Percentiles rank a stretch among this genome's conserved stretches.
Conservation (phyloP, 148 eudicot species). For the Limonium bicolor region DNA sequence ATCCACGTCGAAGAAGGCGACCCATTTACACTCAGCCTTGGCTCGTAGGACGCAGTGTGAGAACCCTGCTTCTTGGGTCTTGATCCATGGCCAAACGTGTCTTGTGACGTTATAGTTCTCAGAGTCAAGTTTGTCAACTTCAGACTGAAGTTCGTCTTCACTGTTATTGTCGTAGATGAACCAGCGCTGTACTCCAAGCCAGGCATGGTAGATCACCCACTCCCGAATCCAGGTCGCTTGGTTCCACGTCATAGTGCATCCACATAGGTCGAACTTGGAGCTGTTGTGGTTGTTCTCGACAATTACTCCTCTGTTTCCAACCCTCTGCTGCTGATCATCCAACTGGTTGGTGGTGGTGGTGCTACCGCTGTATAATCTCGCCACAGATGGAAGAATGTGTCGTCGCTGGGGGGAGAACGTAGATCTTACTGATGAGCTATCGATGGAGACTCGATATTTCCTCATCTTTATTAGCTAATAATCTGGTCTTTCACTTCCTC, state of each 20-base stretch:
- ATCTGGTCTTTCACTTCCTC: conserved; percentile 13
- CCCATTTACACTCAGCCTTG: conserved; percentile 61
- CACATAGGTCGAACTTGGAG: conserved; percentile 62
- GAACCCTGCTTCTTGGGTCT: conserved; percentile 94
- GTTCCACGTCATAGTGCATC: conserved; percentile 95
- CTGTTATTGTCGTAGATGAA: conserved; percentile 88
- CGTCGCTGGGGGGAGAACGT: conserved; percentile 5
- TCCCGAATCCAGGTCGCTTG: conserved; percentile 73
- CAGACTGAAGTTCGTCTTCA: conserved; percentile 45
- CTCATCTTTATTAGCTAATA: conserved; percentile 16
- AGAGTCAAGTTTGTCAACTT: conserved; percentile 33
- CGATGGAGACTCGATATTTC: conserved; percentile 34
- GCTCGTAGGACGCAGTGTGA: conserved; percentile 84
- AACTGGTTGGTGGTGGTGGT: too few species aligned
- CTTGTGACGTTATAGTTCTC: conserved; percentile 52
- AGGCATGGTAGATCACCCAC: conserved; percentile 74
- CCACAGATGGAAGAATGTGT: conserved; percentile 61
- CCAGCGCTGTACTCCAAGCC: conserved; percentile 90
- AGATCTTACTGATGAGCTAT: conserved; percentile 13
- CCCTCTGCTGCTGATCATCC: too few species aligned
- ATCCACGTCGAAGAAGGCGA: conserved; percentile 88
- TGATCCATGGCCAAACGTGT: conserved; percentile 95
- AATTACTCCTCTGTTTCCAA: too few species aligned
- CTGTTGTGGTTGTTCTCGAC: neutral
- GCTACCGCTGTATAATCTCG: conserved; percentile 27